phyloP scores from a whole-genome alignment of 352 stramenopile genomes.

The Globisporangium cystogenes region DNA sequence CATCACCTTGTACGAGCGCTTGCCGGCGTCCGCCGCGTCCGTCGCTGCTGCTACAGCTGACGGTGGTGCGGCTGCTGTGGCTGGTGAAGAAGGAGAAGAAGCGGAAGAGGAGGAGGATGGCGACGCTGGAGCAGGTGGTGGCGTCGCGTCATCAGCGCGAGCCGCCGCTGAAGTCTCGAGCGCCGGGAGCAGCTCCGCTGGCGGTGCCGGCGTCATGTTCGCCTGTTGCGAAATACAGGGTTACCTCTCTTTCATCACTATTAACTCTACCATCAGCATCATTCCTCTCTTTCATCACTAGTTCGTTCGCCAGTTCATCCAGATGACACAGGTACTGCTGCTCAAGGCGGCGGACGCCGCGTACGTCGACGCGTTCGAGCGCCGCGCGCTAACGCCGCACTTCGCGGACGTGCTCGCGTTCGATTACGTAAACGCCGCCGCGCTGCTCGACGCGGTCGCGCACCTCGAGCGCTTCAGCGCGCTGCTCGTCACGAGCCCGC shows the following conservation, averaged over 20 bases:
- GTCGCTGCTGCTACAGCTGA: not conserved
- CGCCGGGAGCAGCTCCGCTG: too few species aligned
- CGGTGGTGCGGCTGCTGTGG: not conserved
- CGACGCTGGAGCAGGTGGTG: not conserved
- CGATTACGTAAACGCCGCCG: constrained; percentile 47
- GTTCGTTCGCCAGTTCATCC: too few species aligned
- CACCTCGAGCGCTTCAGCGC: constrained; percentile 46
- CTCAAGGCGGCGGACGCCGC: constrained; percentile 56
- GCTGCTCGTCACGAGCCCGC: constrained; percentile 73
- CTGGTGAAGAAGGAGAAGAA: not conserved
- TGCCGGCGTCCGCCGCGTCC: not conserved
- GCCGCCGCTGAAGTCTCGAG: too few species aligned
- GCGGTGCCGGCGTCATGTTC: too few species aligned
- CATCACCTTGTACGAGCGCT: constrained; percentile 3
- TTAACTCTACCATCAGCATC: not conserved
- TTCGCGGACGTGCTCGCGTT: constrained; percentile 73
- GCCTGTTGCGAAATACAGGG: too few species aligned
- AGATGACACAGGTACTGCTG: constrained; percentile 38
- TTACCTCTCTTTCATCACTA: not conserved
- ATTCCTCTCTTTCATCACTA: not conserved
- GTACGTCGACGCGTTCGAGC: constrained; percentile 39
- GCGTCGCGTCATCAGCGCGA: not conserved
- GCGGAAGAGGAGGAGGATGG: not conserved
- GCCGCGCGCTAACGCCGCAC: constrained; percentile 13
- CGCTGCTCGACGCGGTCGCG: constrained; percentile 28